Conservation (phyloP, 129 eudicot species). For the Erigeron canadensis region DNA sequence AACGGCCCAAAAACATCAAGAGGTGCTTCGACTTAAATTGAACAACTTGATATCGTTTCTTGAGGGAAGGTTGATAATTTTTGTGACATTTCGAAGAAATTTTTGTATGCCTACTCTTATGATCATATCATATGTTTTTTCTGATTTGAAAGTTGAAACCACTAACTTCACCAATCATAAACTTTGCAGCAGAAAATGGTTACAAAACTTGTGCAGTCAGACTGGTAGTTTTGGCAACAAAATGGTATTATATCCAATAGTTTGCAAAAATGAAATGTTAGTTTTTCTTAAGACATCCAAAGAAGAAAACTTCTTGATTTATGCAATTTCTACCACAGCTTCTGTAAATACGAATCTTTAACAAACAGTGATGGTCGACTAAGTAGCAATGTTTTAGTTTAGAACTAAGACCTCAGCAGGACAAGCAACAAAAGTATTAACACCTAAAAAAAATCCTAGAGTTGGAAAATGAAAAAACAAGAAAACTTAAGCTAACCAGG, state of each 20-base stretch:
- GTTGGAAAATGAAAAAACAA: background rate
- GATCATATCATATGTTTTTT: too few relatives aligned
- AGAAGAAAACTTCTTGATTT: too few relatives aligned
- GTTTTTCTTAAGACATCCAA: background rate
- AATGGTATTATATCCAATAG: background rate
- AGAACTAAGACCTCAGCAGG: background rate
- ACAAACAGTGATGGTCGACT: background rate
- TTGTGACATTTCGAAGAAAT: background rate
- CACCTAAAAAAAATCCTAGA: background rate
- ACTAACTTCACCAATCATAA: too few relatives aligned
- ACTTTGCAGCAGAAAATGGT: too few relatives aligned
- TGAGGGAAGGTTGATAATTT: background rate
- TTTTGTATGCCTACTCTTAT: too few relatives aligned
- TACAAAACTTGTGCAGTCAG: background rate
- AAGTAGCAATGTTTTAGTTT: background rate
- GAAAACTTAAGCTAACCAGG: too few relatives aligned
- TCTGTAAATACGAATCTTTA: background rate
- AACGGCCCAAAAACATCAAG: conserved; percentile 15
- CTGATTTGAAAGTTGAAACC: too few relatives aligned
- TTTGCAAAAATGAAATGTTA: background rate
- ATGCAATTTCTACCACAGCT: background rate
- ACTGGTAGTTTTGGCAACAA: background rate
- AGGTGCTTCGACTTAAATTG: background rate
- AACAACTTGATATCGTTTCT: background rate
- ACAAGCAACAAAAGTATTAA: background rate